A percentile compares a stretch with the other conserved stretches of the same genome.
phyloP scores from a whole-genome alignment of 2,329 filamentous ascomycete species.

The Penicillium sp. region DNA sequence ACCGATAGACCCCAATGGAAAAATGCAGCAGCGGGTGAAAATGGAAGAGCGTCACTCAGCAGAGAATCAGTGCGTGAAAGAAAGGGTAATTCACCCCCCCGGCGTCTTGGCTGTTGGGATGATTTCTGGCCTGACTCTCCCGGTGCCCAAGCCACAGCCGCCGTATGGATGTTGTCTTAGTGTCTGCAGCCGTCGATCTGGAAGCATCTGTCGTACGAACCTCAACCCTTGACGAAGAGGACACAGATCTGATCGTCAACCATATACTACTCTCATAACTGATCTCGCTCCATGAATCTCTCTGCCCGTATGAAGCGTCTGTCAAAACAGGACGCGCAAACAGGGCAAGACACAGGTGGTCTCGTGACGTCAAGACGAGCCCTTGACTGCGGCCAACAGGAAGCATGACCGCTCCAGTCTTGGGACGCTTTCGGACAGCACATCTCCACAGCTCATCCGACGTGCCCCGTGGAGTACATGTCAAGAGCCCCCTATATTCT shows the following conservation, averaged over 20 bases:
- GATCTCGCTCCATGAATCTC: neutral
- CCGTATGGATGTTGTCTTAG: neutral
- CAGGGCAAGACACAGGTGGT: neutral
- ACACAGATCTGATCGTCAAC: no score
- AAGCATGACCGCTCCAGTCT: conserved; percentile 1
- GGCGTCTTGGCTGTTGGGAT: no score
- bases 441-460: neutral
- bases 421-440: conserved; percentile 6
- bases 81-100: no score
- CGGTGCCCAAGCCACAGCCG: neutral
- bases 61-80: no score
- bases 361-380: conserved; percentile 20
- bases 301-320: neutral
- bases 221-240: neutral
- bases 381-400: conserved; percentile 8
- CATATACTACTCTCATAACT: no score
- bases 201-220: neutral
- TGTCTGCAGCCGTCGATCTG: conserved; percentile 1
- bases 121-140: no score
- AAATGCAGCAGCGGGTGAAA: no score
- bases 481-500: no score
- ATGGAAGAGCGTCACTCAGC: no score
- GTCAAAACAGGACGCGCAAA: neutral
- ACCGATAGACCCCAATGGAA: no score
- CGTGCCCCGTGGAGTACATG: no score